These are phyloP conservation scores for Papiliotrema nemorosa DNA, from an alignment of 1,284 basidiomycete species.

Conservation along the genomic window DNA sequence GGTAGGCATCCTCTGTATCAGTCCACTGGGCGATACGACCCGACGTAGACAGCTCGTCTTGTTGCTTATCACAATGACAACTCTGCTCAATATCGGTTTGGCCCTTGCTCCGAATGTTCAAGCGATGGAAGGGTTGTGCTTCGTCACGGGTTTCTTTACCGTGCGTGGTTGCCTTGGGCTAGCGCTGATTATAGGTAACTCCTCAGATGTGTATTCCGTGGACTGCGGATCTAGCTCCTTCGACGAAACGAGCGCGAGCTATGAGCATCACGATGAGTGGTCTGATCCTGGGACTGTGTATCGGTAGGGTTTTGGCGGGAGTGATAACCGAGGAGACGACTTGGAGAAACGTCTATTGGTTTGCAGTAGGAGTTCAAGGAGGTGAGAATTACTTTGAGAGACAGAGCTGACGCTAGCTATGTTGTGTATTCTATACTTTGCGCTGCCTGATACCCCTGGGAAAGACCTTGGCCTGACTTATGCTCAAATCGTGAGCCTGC, in stretches of 20 bases:
- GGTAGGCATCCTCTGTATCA: conserved; percentile 59
- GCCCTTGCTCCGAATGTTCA: conserved; percentile 54
- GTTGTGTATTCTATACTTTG: conserved; percentile 55
- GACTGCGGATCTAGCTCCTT: conserved; percentile 63
- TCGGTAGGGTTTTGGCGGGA: conserved; percentile 64
- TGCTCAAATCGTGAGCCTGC: conserved; percentile 51
- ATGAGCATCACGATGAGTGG: conserved; percentile 66
- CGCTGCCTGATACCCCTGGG: conserved; percentile 67
- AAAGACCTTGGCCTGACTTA: conserved; percentile 59
- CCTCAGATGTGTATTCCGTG: conserved; percentile 58
- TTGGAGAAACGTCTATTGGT: conserved; percentile 65
- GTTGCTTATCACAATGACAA: conserved; percentile 53
- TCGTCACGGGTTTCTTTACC: conserved; percentile 57
- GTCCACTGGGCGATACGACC: conserved; percentile 65
- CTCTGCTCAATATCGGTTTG: conserved; percentile 58
- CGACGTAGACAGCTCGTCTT: conserved; percentile 58
- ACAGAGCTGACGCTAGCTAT: conserved; percentile 44
- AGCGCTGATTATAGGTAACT: conserved; percentile 18
- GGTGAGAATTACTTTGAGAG: conserved; percentile 22
- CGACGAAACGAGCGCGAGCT: conserved; percentile 60
- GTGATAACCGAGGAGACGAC: conserved; percentile 60
- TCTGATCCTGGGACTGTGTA: conserved; percentile 65
- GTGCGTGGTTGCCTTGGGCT: conserved; percentile 44
- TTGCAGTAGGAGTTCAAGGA: conserved; percentile 57
- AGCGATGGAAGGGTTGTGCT: conserved; percentile 59